Percentiles rank a stretch among this genome's conserved stretches.
These are phyloP conservation scores for Xerocomus spinulosus DNA, from an alignment of 768 basidiomycete genomes.

Conservation along the genomic window DNA sequence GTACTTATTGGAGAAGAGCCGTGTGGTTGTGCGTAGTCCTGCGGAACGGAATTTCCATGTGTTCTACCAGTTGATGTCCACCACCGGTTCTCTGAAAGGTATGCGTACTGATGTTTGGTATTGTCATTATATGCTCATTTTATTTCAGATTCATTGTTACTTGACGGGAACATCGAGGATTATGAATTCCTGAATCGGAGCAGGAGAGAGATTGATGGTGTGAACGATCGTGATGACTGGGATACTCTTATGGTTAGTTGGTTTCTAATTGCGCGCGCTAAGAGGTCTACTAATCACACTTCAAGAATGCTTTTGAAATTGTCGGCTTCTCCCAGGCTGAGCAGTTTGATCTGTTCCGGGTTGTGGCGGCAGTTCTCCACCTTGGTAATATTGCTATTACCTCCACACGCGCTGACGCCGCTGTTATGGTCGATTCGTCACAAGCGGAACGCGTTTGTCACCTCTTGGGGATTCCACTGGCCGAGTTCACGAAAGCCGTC, in stretches of 20 bases:
- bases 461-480: constrained; percentile 80
- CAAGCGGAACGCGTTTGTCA: constrained; percentile 90
- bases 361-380: constrained; percentile 90
- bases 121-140: constrained; percentile 6
- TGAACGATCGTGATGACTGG: constrained; percentile 92
- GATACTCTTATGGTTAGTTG: constrained; percentile 56
- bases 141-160: constrained; percentile 59
- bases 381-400: constrained; percentile 89
- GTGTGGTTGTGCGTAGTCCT: constrained; percentile 83
- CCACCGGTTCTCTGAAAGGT: constrained; percentile 70
- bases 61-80: constrained; percentile 90
- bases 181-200: constrained; percentile 93
- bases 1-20: constrained; percentile 97
- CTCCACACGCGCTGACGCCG: constrained; percentile 74
- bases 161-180: constrained; percentile 69
- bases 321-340: constrained; percentile 85
- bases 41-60: constrained; percentile 95
- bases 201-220: constrained; percentile 87
- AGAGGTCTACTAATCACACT: constrained; percentile 4
- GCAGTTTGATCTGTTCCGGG: constrained; percentile 90
- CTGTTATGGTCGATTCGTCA: constrained; percentile 69
- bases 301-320: constrained; percentile 73
- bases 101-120: constrained; percentile 14
- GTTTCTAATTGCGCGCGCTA: neutral
- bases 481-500: constrained; percentile 85